Percentiles rank a stretch among this genome's conserved stretches.
Conservation (phyloP, 257 asterid species). For the Misopates orontium region DNA sequence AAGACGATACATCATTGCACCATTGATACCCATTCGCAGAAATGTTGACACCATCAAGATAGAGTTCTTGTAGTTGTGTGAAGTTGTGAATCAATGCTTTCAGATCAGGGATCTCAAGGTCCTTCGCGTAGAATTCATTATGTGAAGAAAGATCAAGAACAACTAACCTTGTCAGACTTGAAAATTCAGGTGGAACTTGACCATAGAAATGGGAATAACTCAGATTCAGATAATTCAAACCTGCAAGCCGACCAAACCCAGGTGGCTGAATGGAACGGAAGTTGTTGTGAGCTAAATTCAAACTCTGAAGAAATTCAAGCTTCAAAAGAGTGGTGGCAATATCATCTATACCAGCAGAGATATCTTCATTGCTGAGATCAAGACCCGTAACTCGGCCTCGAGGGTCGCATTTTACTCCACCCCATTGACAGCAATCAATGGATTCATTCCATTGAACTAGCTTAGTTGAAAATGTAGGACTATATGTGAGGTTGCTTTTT, state of each 20-base stretch:
- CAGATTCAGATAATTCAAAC: conserved; percentile 44
- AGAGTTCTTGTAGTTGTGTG: conserved; percentile 37
- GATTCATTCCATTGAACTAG: conserved; percentile 31
- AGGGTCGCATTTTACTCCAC: conserved; percentile 38
- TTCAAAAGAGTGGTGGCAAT: conserved; percentile 33
- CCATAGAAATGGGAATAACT: conserved; percentile 47
- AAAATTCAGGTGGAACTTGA: conserved; percentile 39
- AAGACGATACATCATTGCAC: conserved; percentile 43
- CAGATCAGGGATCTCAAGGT: conserved; percentile 47
- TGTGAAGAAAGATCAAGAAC: conserved; percentile 41
- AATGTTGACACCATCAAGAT: conserved; percentile 54
- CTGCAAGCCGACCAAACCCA: conserved; percentile 38
- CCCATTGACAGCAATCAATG: conserved; percentile 38
- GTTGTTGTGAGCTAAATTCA: conserved; percentile 43
- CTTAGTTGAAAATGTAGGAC: conserved; percentile 17
- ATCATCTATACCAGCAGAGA: conserved; percentile 37
- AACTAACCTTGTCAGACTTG: conserved; percentile 39
- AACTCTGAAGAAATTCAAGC: conserved; percentile 38
- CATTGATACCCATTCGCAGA: conserved; percentile 34
- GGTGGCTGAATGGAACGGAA: conserved; percentile 26
- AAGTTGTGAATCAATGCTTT: conserved; percentile 31
- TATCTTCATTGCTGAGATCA: conserved; percentile 50
- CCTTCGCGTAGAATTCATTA: neutral
- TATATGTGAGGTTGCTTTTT: conserved; percentile 13
- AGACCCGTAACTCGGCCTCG: conserved; percentile 41